A percentile compares a stretch with the other conserved stretches of the same genome.
Evolutionary conservation across 2,329 filamentous ascomycete genomes (phyloP).

Genomic region (Onygenales sp.): DNA sequence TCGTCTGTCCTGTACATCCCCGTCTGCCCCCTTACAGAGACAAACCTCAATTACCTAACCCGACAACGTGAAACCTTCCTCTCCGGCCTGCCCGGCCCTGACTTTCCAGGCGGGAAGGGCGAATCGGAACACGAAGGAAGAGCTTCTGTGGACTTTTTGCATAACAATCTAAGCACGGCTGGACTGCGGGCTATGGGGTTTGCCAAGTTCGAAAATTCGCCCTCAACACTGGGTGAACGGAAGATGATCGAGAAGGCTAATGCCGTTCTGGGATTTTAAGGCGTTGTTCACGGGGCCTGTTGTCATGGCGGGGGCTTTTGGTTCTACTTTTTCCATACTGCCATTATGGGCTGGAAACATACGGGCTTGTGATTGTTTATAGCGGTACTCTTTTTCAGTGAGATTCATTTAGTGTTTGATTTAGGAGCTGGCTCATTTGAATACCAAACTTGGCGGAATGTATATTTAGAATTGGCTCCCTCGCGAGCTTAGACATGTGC

Average conservation of each 20-base stretch:
- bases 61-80: conserved; percentile 63
- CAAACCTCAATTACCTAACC: conserved; percentile 61
- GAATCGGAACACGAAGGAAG: background rate
- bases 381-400: too few relatives aligned
- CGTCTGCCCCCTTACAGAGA: conserved; percentile 67
- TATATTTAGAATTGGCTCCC: too few relatives aligned
- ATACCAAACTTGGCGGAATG: too few relatives aligned
- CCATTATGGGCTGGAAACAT: background rate
- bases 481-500: too few relatives aligned
- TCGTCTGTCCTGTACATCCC: conserved; percentile 86
- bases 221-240: background rate
- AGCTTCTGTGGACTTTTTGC: background rate
- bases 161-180: background rate
- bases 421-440: too few relatives aligned
- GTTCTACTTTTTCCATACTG: background rate
- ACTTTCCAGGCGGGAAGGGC: conserved; percentile 50
- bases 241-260: background rate
- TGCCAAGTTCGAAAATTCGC: background rate
- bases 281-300: too few relatives aligned
- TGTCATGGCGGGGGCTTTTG: too few relatives aligned
- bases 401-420: too few relatives aligned
- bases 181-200: background rate
- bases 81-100: conserved; percentile 56
- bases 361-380: too few relatives aligned
- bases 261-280: background rate